Evolutionary conservation across 192 early-diverging fungal species (phyloP), one percentile per base, ranked within the genome.

Genomic region (Glomus cerebriforme): DNA sequence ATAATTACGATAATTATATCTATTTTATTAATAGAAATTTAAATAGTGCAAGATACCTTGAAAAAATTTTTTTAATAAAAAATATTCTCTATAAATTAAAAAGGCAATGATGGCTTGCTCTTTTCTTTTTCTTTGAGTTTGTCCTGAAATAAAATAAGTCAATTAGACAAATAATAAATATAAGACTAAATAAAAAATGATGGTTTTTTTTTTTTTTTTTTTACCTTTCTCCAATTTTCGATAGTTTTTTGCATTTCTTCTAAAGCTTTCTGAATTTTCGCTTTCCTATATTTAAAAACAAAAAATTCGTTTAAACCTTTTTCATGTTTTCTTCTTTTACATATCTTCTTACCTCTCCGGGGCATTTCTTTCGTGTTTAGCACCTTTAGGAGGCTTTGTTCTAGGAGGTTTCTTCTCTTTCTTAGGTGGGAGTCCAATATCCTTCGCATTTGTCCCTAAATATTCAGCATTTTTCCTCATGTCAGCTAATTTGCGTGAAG

Each of bases 381-480:
- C 73, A 72, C 85, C 82, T 79, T 86, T 83, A 32, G 78, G 79
- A 43, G 82, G 81, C 63, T 82, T 86, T 31, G 67, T 76, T 78
- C 77, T 78, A 35, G 66, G 81, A 2, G 82, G 63, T 58, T 88
- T 89, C 31, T 81, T 83, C 13, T 77, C 63, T 10, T 78, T 31
- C 32, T 65, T 43, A 1, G 59, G n/a, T 5, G 84, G 85, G 63
- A 93, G 79, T 15, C 90, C 91, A 12, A 92, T 86, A 15, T 83
- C 73, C 6, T 45, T 37, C 7, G 92, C 82, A 67, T 91, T 90
- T 35, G 89, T 79, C 15, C 77, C 79, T 27, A 83, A 78, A 26
- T 86, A 37, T 17, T 90, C 26, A 72, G 88, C 91, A 19, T 87
- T 87, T 76, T 93, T 93, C 78, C 92, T 87, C 62, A 93, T 64